Evolutionary conservation across 1,284 basidiomycete species (phyloP), one percentile per base, ranked within the genome.

Genomic region (Neolentinus lepideus): DNA sequence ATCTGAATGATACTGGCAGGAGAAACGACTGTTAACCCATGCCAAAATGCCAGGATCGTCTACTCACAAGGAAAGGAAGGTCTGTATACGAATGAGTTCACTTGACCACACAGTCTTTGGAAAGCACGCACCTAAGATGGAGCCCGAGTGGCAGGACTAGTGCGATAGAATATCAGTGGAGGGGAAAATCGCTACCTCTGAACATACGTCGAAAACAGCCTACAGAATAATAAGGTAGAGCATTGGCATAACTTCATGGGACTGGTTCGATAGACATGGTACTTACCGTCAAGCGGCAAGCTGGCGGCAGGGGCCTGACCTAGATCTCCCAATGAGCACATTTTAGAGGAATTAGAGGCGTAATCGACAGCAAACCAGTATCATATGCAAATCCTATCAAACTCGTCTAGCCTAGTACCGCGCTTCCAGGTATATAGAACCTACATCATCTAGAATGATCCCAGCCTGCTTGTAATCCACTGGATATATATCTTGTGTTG

Each of bases 401-500:
- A 59, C 53, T 45, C 33, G 45, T 35, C 57, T 11, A 36, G 3
- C 1, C 12, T 43, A 25, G 43, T 54, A 35, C 31, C 45, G 45
- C 21, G 21, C n/a, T n/a, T 54, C 33, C 38, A 35, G 11, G 26
- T 22, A 11, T 0, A 25, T 11, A 22, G 3, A 27, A 74, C 81
- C 65, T 59, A 90, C 89, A 68, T 94, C 90, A 64, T 94, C 92
- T 6, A 85, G 66, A 56, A 94, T 89, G 55, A 85, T 73, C 0
- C 89, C 87, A 0, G 75, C 70, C 35, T 71, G 72, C 71, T 88
- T 78, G 67, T 83, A 88, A 67, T 94, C 92, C 38, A 90, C 62
- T 0, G 92, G 92, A 64, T 81, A 92, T 25, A 73, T 71, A 22
- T 71, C 71, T 71, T 4, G 24, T 3, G 6, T 22, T 50, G 22